Percentiles rank a stretch among this genome's conserved stretches.
phyloP scores from a whole-genome alignment of 148 eudicot species.

The Camellia japonica region DNA sequence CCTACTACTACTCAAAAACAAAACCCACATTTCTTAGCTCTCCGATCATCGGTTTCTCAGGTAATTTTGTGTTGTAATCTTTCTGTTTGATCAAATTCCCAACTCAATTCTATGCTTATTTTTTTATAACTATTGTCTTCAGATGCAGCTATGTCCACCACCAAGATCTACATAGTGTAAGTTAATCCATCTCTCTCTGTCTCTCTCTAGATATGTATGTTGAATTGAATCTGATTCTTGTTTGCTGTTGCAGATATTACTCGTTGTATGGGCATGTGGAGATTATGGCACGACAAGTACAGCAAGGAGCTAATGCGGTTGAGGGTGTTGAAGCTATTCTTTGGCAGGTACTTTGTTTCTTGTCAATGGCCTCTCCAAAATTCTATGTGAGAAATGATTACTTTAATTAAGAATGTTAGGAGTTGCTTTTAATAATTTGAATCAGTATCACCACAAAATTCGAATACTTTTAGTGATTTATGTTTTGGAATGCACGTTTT shows the following conservation, averaged over 20 bases:
- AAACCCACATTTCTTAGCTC: neutral
- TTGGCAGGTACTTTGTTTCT: conserved; percentile 48
- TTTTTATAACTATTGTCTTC: neutral
- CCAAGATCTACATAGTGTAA: conserved; percentile 65
- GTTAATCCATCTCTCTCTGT: conserved; percentile 14
- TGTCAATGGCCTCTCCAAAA: neutral
- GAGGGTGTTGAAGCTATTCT: conserved; percentile 72
- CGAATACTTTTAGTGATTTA: no score
- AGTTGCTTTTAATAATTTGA: no score
- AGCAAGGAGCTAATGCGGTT: conserved; percentile 65
- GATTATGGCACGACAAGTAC: conserved; percentile 64
- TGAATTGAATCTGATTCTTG: neutral
- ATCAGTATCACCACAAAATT: no score
- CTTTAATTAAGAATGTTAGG: neutral
- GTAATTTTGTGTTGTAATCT: neutral
- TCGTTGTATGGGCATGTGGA: conserved; percentile 71
- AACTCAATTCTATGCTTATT: neutral
- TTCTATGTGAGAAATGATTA: neutral
- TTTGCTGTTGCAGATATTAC: conserved; percentile 43
- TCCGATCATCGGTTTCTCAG: neutral
- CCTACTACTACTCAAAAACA: neutral
- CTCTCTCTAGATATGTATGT: neutral
- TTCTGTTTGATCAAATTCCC: conserved; percentile 11
- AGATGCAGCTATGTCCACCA: conserved; percentile 36
- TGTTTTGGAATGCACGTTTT: no score